These are phyloP conservation scores for Anthracocystis setariae DNA, from an alignment of 1,284 basidiomycete genomes.

Conservation along the genomic window DNA sequence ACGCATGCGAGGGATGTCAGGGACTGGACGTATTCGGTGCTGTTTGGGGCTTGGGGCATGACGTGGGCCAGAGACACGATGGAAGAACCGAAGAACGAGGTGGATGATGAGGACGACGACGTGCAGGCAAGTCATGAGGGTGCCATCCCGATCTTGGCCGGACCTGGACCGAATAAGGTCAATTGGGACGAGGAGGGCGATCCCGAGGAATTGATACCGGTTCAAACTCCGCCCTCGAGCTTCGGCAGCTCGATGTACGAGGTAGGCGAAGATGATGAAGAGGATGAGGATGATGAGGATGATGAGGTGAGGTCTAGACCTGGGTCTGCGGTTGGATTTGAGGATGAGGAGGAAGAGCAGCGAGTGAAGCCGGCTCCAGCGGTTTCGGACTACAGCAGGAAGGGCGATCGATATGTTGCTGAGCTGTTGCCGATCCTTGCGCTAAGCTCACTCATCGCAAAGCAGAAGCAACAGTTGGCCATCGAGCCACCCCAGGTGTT, in stretches of 20 bases:
- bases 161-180: conserved; percentile 38
- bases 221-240: conserved; percentile 50
- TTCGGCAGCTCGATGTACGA: conserved; percentile 41
- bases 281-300: conserved; percentile 2
- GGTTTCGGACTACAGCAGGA: conserved; percentile 49
- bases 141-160: conserved; percentile 30
- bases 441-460: conserved; percentile 31
- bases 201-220: conserved; percentile 57
- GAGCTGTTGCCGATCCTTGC: conserved; percentile 44
- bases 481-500: conserved; percentile 36
- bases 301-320: conserved; percentile 43
- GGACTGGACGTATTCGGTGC: conserved; percentile 40
- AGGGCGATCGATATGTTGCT: conserved; percentile 40
- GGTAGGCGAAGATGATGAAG: conserved; percentile 27
- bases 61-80: conserved; percentile 54
- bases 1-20: conserved; percentile 45
- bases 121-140: neutral
- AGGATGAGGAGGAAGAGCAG: conserved; percentile 13
- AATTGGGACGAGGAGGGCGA: conserved; percentile 49
- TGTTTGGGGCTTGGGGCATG: conserved; percentile 59
- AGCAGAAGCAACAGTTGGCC: conserved; percentile 16
- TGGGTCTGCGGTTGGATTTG: conserved; percentile 33
- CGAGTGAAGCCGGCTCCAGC: conserved; percentile 51
- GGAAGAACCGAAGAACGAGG: conserved; percentile 37
- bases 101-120: conserved; percentile 11